Base-by-base conservation (phyloP, 805 yeast species). In the Hermanozyma aechmeae region DNA sequence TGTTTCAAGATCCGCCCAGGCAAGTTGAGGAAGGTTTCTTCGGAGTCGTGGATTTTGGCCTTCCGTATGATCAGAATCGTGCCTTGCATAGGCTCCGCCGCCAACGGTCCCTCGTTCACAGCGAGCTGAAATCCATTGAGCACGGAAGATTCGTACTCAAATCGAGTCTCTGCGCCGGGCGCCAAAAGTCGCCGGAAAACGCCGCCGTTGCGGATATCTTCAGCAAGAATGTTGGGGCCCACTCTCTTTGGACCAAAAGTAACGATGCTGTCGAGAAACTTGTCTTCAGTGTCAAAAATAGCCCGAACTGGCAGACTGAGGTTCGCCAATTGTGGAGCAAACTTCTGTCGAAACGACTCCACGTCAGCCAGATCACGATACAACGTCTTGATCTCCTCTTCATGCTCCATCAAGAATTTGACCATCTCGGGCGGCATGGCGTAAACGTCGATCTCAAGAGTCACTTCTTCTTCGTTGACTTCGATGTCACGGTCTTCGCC, bases 61-160 rank as follows among this genome's bases (percentile, higher is more conserved):
- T 24, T 43, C 49, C 47, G 32, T 26, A 62, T 32, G 5, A 71
- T 51, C 1, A 78, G 71, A 10, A 80, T 68, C 38, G 82, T 71
- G 6, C 96, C 96, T 50, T 85, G 89, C 14, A 84, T 69, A 0
- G 86, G 87, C 51, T 92, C 99, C 4, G 79, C 72, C 0, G 89
- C 79, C 25, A 92, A 61, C 0, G 97, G 97, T 2, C 99, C 99
- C 48, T 77, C 83, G 24, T 68, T 64, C 26, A 75, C 72, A 4
- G 95, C 84, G 22, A 85, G 56, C 49, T 84, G 93, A 53, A 86
- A 87, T 1, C 95, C 98, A 40, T 81, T 79, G 26, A 82, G 46
- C 2, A 89, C 53, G 43, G 79, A 73, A 29, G 77, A 76, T 38
- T 75, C 81, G 46, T 59, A 57, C 27, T 57, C 61, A 29, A 60